These are phyloP conservation scores for Yarrowia hollandica DNA, from an alignment of 805 yeast genomes.

Conservation along the genomic window DNA sequence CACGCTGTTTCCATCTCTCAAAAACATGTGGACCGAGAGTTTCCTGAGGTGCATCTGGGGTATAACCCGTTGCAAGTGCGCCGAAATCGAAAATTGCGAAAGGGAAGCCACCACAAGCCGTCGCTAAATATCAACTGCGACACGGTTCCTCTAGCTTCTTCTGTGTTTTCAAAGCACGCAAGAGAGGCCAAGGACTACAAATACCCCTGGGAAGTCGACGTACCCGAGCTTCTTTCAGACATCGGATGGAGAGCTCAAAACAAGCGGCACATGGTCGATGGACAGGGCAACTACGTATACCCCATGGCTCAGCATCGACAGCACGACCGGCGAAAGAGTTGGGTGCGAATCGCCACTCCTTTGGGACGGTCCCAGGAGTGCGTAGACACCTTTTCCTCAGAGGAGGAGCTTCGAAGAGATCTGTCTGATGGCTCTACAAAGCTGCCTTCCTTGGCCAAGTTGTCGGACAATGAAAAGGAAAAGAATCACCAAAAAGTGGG, in stretches of 20 bases:
- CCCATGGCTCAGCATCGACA: slow-evolving; percentile 23
- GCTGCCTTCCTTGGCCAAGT: background rate
- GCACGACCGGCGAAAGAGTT: slow-evolving; percentile 17
- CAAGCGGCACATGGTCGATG: slow-evolving; percentile 31
- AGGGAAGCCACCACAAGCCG: slow-evolving; percentile 16
- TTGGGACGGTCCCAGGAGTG: slow-evolving; percentile 19
- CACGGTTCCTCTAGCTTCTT: slow-evolving; percentile 3
- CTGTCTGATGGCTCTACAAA: slow-evolving; percentile 2
- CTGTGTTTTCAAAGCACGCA: slow-evolving; percentile 19
- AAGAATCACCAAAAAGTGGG: background rate
- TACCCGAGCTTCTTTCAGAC: slow-evolving; percentile 37
- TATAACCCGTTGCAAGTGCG: slow-evolving; percentile 85
- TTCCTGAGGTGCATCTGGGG: slow-evolving; percentile 44
- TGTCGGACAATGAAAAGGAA: slow-evolving; percentile 9
- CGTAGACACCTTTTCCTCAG: slow-evolving; percentile 1
- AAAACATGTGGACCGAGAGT: slow-evolving; percentile 22
- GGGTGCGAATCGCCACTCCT: slow-evolving; percentile 17
- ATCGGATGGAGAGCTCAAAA: slow-evolving; percentile 34
- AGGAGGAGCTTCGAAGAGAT: slow-evolving; percentile 20
- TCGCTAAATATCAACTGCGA: slow-evolving; percentile 28
- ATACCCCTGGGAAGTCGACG: slow-evolving; percentile 36
- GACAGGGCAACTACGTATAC: slow-evolving; percentile 32
- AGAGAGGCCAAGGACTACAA: slow-evolving; percentile 8
- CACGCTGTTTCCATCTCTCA: slow-evolving; percentile 35
- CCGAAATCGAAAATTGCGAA: slow-evolving; percentile 55